Base-by-base conservation (phyloP, 306 rosid genomes). In the Cucumis hystrix region DNA sequence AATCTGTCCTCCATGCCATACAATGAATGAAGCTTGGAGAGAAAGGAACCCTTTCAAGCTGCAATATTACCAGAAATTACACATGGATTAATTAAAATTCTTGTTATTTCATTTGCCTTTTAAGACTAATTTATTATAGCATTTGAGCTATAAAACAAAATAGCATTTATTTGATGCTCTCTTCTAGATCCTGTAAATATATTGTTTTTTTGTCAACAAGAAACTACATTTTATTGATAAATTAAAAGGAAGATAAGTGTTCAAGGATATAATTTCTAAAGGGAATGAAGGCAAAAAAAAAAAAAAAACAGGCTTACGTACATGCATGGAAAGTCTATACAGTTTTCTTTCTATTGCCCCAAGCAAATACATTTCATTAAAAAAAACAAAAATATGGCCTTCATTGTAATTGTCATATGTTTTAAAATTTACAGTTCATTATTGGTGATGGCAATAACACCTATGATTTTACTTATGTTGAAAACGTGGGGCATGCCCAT, bases 401-500 rank as follows among this genome's bases (percentile, higher is more conserved):
- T 75, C 41, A 20, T 75, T 75, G 78, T 55, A 33, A 65, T 35
- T 25, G 18, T 67, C 69, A 37, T 79, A 71, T 18, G 66, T 57
- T 54, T 76, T 78, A 80, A 67, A 79, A 45, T 89, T 80, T 55
- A 28, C 92, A 96, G 99, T 96, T 89, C 87, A 87, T 96, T 80
- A 80, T 96, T 83, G 99, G 99, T 4, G 88, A 92, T 87, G 99
- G 99, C 54, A 89, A 88, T 64, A 96, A 92, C 68, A 18, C 88
- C 35, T 89, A 82, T 76, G 99, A 96, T 83, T 96, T 96, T 87
- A 96, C 99, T 40, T 96, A 88, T 71, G 99, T 96, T 82, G 97
- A 86, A 89, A 96, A 96, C 62, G 96, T 96, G 88, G 99, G 95
- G 65, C 96, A 96, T 84, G 92, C 88, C 75, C 99, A 96, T 78